Base-by-base conservation (phyloP, 2,329 filamentous ascomycete genomes). In the Ceratocystis ficicola region DNA sequence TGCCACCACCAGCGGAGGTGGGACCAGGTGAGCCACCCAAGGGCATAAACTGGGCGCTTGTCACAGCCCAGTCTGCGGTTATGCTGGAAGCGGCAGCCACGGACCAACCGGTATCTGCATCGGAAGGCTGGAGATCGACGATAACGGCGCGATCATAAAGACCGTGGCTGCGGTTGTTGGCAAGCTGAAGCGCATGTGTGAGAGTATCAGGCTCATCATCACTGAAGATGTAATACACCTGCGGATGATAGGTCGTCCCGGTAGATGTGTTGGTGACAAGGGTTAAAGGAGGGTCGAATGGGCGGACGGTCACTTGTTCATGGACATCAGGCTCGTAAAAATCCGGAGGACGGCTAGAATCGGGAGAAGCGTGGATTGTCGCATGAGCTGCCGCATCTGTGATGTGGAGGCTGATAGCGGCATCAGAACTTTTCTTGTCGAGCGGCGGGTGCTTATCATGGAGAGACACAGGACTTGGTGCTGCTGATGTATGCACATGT, bases 141-240 rank as follows among this genome's bases (percentile, higher is more conserved):
- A 87, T 71, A 55, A 86, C 72, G 46, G 82, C 76, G 62, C 83
- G 78, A 67, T 79, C 72, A 71, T 72, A 71, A 67, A 66, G 8
- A 32, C 66, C 61, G 44, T 41, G 22, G 59, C 62, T 36, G 55
- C 63, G 60, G 61, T 66, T 72, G n/a, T 73, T 71, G 60, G 70
- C 69, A 10, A 70, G 67, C 65, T 73, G 83, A 75, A 74, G 86
- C 1, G 88, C 86, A 30, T 44, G 57, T 1, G 88, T 88, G 46
- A 95, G 79, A 57, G 88, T 78, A 60, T 92, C 88, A 1, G 86
- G 83, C 72, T 96, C 91, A 75, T 97, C 94, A 75, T 97, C 92
- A 70, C 84, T 84, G 77, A 99, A 97, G 72, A 97, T 83, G 77
- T 97, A 97, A 77, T 93, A 90, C 1, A 96, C 85, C 1, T 93